These are phyloP conservation scores for Phytopythium helicoides DNA, from an alignment of 352 stramenopile genomes.

Conservation along the genomic window DNA sequence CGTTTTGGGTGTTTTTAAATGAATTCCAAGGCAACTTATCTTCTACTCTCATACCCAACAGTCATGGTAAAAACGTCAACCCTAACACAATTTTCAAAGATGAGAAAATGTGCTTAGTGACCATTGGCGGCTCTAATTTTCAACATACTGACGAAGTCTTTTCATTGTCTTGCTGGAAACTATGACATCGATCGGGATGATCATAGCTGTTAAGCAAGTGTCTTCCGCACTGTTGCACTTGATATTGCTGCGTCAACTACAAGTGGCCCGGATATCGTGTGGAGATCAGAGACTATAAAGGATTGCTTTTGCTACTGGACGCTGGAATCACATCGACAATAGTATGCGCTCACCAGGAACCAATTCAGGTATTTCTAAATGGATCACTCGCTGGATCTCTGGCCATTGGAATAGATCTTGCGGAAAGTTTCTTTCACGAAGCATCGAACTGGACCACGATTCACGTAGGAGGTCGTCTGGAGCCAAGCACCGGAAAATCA, in stretches of 20 bases:
- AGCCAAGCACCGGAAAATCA: neutral
- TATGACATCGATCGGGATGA: neutral
- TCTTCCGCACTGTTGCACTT: no score
- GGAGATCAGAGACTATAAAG: no score
- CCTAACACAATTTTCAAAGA: neutral
- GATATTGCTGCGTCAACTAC: no score
- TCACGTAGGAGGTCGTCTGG: neutral
- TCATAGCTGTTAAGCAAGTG: neutral
- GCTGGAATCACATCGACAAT: no score
- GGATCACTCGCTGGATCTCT: neutral
- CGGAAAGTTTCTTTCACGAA: slow-evolving; percentile 2
- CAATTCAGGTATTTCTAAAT: neutral
- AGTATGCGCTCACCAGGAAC: neutral
- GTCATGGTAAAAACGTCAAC: no score
- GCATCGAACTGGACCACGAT: slow-evolving; percentile 3
- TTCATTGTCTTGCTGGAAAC: neutral
- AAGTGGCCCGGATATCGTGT: no score
- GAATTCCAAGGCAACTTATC: no score
- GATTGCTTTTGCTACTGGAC: no score
- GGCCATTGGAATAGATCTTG: neutral
- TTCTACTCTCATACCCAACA: neutral
- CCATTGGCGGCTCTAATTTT: neutral
- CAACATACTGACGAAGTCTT: neutral
- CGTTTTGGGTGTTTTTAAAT: no score
- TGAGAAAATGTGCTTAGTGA: neutral